A percentile compares a stretch with the other conserved stretches of the same genome.
Evolutionary conservation across 768 basidiomycete genomes (phyloP).

Genomic region (Xerocomellus intermedius): DNA sequence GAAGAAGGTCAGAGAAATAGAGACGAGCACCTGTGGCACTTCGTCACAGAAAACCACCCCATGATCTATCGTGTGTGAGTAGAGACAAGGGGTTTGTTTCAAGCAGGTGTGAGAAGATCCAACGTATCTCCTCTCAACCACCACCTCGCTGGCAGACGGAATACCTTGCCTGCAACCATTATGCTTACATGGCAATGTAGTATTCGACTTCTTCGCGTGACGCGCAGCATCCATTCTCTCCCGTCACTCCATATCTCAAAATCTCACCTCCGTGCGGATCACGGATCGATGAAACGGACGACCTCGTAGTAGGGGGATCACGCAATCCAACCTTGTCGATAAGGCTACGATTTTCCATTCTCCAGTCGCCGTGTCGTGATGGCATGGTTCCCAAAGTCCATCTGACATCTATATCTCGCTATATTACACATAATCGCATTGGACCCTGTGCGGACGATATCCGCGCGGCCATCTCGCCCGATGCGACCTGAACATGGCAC

Average conservation of each 20-base stretch:
- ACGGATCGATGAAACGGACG: slow-evolving; percentile 1
- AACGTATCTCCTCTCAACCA: not conserved
- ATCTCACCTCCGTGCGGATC: slow-evolving; percentile 21
- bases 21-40: not conserved
- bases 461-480: slow-evolving; percentile 14
- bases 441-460: slow-evolving; percentile 22
- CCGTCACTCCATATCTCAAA: slow-evolving; percentile 8
- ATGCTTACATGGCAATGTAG: slow-evolving; percentile 15
- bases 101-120: not conserved
- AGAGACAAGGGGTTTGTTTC: not conserved
- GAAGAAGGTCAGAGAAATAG: slow-evolving; percentile 2
- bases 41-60: not conserved
- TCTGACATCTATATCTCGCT: slow-evolving; percentile 14
- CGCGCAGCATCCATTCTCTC: slow-evolving; percentile 23
- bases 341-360: slow-evolving; percentile 7
- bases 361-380: slow-evolving; percentile 8
- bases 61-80: not conserved
- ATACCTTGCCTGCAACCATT: not conserved
- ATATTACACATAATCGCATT: slow-evolving; percentile 17
- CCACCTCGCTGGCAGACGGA: not conserved
- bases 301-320: slow-evolving; percentile 7
- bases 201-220: slow-evolving; percentile 1
- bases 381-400: slow-evolving; percentile 1
- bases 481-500: not conserved
- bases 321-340: slow-evolving; percentile 15